These are phyloP conservation scores for Claviceps maximensis DNA, from an alignment of 2,329 filamentous ascomycete species.

Conservation along the genomic window DNA sequence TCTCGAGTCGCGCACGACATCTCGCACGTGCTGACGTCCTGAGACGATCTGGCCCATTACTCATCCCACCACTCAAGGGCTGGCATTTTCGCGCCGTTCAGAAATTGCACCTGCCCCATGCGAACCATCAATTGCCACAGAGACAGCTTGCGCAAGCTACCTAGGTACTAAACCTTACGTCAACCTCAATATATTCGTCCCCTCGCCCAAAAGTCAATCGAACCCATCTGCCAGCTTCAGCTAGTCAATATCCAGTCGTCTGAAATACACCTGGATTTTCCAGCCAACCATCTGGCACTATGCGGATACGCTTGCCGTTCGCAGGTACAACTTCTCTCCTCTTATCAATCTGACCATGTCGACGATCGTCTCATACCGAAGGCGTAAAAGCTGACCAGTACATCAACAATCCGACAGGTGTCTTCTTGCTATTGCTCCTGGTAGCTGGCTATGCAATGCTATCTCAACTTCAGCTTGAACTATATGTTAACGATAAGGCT, in stretches of 20 bases:
- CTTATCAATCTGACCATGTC: background rate
- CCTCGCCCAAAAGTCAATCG: background rate
- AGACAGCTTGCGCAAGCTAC: background rate
- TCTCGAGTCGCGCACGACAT: background rate
- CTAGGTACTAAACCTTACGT: background rate
- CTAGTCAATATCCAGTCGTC: background rate
- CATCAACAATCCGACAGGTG: constrained; percentile 32
- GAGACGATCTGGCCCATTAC: background rate
- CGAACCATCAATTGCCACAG: background rate
- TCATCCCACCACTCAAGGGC: background rate
- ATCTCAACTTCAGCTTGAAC: constrained; percentile 42
- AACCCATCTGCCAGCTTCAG: background rate
- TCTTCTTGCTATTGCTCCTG: constrained; percentile 58
- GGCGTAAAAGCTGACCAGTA: constrained; percentile 4
- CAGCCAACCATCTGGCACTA: background rate
- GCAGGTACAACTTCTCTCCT: constrained; percentile 1
- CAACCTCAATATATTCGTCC: too few species aligned
- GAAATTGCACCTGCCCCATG: background rate
- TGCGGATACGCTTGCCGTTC: constrained; percentile 6
- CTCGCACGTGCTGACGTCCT: background rate
- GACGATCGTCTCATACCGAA: background rate
- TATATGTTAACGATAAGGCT: constrained; percentile 72
- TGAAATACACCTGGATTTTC: background rate
- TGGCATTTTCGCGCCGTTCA: background rate
- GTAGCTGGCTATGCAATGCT: constrained; percentile 71